These are phyloP conservation scores for Ormosia semicastrata DNA, from an alignment of 306 rosid genomes.

Conservation along the genomic window DNA sequence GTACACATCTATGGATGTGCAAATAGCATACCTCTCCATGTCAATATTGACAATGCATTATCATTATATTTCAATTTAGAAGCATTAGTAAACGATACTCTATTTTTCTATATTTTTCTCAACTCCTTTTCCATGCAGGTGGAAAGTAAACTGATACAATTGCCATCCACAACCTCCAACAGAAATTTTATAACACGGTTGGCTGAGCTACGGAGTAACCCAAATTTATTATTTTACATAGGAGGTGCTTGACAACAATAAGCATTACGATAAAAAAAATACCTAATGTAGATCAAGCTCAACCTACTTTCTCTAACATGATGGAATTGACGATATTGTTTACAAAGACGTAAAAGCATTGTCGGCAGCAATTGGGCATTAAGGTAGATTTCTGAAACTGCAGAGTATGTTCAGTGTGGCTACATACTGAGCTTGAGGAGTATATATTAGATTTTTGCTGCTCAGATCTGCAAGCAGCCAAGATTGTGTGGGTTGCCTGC, in stretches of 20 bases:
- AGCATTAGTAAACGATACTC: background rate
- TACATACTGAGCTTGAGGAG: constrained; percentile 42
- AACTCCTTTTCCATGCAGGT: background rate
- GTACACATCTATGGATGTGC: background rate
- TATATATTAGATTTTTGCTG: constrained; percentile 24
- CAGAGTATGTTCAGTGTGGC: constrained; percentile 35
- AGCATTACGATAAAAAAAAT: background rate
- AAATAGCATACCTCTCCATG: background rate
- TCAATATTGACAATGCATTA: background rate
- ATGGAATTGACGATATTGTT: constrained; percentile 49
- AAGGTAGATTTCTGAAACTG: constrained; percentile 39
- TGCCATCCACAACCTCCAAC: background rate
- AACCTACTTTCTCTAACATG: constrained; percentile 38
- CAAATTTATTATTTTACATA: background rate
- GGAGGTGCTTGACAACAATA: background rate
- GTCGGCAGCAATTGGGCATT: constrained; percentile 59
- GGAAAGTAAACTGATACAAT: no score
- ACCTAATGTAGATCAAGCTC: constrained; percentile 17
- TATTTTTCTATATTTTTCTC: background rate
- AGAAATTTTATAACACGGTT: background rate
- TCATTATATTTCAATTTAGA: background rate
- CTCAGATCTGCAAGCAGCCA: constrained; percentile 62
- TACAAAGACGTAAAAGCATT: constrained; percentile 58
- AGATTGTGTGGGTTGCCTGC: constrained; percentile 65
- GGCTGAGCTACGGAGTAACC: background rate